phyloP scores from a whole-genome alignment of 169 alveolate species.

The Plasmodium fragile region DNA sequence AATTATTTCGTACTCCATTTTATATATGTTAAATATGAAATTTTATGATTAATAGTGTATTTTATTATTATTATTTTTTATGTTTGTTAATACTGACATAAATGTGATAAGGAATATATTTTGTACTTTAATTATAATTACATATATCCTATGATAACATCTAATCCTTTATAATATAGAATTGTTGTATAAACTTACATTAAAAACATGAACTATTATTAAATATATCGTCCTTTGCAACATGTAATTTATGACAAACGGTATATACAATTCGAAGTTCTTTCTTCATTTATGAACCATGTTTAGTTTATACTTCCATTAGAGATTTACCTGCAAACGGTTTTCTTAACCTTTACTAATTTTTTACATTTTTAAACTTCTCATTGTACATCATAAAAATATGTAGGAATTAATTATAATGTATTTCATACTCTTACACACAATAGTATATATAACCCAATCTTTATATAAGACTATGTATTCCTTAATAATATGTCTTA shows the following conservation, averaged over 20 bases:
- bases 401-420: background rate
- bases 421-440: background rate
- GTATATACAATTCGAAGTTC: background rate
- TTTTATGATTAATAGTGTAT: background rate
- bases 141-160: background rate
- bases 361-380: background rate
- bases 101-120: background rate
- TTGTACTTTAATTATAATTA: background rate
- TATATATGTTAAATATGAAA: background rate
- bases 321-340: background rate
- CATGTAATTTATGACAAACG: background rate
- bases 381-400: background rate
- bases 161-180: background rate
- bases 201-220: background rate
- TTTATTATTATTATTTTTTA: background rate
- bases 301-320: background rate
- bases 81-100: background rate
- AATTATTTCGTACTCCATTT: background rate
- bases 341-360: background rate
- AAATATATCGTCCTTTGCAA: background rate
- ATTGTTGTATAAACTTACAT: background rate
- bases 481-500: background rate
- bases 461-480: background rate
- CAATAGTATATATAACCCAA: background rate
- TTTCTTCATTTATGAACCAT: background rate